A percentile compares a stretch with the other conserved stretches of the same genome.
phyloP scores from a whole-genome alignment of 371 early-diverging fungal genomes.

The Mortierella sp. region DNA sequence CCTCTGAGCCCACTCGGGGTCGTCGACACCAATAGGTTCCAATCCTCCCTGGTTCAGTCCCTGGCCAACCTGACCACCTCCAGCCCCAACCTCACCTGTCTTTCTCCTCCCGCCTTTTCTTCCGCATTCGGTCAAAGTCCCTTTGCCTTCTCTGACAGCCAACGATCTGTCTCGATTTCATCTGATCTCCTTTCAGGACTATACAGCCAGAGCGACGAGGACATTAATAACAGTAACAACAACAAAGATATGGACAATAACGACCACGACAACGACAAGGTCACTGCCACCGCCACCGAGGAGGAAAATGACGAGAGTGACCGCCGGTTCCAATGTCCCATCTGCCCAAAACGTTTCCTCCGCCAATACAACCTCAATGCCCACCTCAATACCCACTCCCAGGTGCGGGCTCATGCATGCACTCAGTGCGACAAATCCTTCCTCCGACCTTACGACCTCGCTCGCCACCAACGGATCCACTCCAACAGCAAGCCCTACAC shows the following conservation, averaged over 20 bases:
- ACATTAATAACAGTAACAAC: background rate
- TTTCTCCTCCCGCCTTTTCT: background rate
- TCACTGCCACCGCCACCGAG: background rate
- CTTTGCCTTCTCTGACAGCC: background rate
- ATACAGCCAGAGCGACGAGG: background rate
- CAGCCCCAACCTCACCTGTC: background rate
- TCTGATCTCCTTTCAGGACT: background rate
- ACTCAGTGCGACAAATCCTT: slow-evolving; percentile 25
- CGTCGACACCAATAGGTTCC: background rate
- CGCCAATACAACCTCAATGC: slow-evolving; percentile 56
- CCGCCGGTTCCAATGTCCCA: slow-evolving; percentile 33
- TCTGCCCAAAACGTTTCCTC: slow-evolving; percentile 32
- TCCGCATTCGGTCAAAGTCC: background rate
- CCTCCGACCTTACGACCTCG: slow-evolving; percentile 47
- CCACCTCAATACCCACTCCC: slow-evolving; percentile 39
- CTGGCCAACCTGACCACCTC: slow-evolving; percentile 4
- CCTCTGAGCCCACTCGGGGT: background rate
- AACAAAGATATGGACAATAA: background rate
- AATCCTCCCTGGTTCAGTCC: background rate
- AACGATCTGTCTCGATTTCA: background rate
- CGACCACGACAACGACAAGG: background rate
- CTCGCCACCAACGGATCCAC: slow-evolving; percentile 49
- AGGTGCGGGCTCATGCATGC: slow-evolving; percentile 22
- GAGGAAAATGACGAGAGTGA: slow-evolving; percentile 10
- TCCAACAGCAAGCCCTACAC: slow-evolving; percentile 40